Base-by-base conservation (phyloP, 2,329 filamentous ascomycete species). In the Didymella lethalis region DNA sequence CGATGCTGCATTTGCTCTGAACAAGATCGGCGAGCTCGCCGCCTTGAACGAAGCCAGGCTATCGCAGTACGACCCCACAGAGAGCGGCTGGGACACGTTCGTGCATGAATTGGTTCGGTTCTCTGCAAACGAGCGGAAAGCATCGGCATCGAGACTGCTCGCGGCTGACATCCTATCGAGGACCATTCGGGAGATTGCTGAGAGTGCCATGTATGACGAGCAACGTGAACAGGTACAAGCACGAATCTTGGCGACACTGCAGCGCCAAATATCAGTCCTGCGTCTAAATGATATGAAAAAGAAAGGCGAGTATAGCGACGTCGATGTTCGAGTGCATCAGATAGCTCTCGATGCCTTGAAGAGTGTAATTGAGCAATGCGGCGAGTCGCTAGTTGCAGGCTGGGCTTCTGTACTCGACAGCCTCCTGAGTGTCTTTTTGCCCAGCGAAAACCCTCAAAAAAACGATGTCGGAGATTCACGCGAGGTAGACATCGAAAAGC, bases 381-480 rank as follows among this genome's bases (percentile, higher is more conserved):
- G 94, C 8, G 93, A 99, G 72, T 88, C 87, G 0, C 84, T 98
- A 6, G 82, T 90, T 14, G 88, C 87, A 64, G 93, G 93, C 4
- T 99, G 95, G 95, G 86, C 90, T 47, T 85, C 92, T 48, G 88
- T 92, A 0, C 95, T 99, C 65, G 88, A 91, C 44, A 89, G 97
- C 61, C 90, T 98, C 63, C 87, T 88, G 63, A 93, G 88, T 69
- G 90, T 94, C 2, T 97, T 97, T 68, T 28, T 65, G 7, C 36
- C 54, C 3, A 45, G 54, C 41, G 31, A 48, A n/a, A 18, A 55
- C 23, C 6, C 23, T 32, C 41, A 28, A 2, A 43, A 54, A 38
- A 12, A 3, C 10, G 26, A 43, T 3, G 20, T 28, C 4, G 12
- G 7, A 23, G 32, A 32, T 8, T 47, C 38, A 26, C 38, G 28